phyloP scores from a whole-genome alignment of 345 rosid species.

The Dipteronia dyeriana region DNA sequence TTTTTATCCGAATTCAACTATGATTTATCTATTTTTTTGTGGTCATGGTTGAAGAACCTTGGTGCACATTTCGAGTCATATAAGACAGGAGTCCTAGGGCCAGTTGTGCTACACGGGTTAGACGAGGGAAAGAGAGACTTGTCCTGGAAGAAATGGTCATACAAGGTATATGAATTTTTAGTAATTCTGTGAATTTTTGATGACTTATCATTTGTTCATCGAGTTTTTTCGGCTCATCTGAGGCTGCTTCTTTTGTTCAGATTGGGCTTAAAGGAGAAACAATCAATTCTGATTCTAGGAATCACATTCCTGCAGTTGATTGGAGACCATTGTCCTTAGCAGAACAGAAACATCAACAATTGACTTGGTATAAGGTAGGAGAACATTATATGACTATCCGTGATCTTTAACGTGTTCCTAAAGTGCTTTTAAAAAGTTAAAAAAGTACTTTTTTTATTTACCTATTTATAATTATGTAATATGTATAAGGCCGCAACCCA shows the following conservation, averaged over 20 bases:
- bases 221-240: not conserved
- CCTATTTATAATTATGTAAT: no score
- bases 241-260: conserved; percentile 29
- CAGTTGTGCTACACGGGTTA: conserved; percentile 62
- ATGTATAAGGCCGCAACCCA: no score
- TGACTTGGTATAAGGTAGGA: conserved; percentile 86
- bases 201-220: not conserved
- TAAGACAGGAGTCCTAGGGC: conserved; percentile 71
- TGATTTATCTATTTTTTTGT: conserved; percentile 10
- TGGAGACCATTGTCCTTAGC: conserved; percentile 56
- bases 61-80: conserved; percentile 77
- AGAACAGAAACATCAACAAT: conserved; percentile 41
- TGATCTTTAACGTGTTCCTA: not conserved
- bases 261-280: conserved; percentile 84
- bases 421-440: no score
- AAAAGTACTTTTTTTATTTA: no score
- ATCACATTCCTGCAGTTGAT: conserved; percentile 42
- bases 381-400: not conserved
- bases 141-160: conserved; percentile 84
- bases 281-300: conserved; percentile 47
- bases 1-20: not conserved
- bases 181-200: not conserved
- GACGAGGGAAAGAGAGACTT: conserved; percentile 65
- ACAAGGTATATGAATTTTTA: conserved; percentile 46
- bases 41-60: conserved; percentile 47